Evolutionary conservation across 2,329 filamentous ascomycete genomes (phyloP), one percentile per base, ranked within the genome.

Genomic region (Pseudofabraea citricarpa): DNA sequence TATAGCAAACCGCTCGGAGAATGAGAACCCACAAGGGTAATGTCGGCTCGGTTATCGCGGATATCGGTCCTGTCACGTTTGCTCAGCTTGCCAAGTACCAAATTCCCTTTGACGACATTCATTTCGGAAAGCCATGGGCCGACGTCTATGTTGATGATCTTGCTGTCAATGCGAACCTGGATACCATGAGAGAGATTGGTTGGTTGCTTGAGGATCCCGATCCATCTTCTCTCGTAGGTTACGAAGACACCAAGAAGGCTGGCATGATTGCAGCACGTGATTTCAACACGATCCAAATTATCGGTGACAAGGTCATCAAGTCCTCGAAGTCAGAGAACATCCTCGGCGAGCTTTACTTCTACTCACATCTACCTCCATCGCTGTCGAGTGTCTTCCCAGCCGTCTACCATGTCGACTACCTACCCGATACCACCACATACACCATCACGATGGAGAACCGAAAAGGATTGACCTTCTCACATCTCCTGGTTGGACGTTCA

Each of bases 311-410:
- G 44, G 56, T 61, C 23, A 53, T 60, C 43, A 62, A 62, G 43
- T 59, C 57, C 19, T 58, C 53, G 48, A 60, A 57, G 48, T 57
- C 53, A 4, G 56, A 58, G 23, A 56, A 55, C 38, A 60, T 62
- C 23, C 49, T 62, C 5, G 58, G 60, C 45, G 60, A 62, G 44
- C 44, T 62, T n/a, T 62, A 52, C 42, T 62, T 62, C 47, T 62
- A 61, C 46, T 53, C 57, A 7, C 59, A 61, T 41, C 52, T 61
- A 51, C 58, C 59, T 7, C 39, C 45, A 9, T 36, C 48, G 24
- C 39, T 61, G 4, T 39, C 47, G 1, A 35, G 44, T 18, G 45
- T 55, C 23, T 59, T 58, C 44, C 57, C 56, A 2, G 31, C 48
- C 9, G 44, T 60, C 15, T 57, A 56, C 43, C 49, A 41, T 39